Evolutionary conservation across 176 grass and related monocot genomes (phyloP).

Genomic region (Luzula sylvatica): DNA sequence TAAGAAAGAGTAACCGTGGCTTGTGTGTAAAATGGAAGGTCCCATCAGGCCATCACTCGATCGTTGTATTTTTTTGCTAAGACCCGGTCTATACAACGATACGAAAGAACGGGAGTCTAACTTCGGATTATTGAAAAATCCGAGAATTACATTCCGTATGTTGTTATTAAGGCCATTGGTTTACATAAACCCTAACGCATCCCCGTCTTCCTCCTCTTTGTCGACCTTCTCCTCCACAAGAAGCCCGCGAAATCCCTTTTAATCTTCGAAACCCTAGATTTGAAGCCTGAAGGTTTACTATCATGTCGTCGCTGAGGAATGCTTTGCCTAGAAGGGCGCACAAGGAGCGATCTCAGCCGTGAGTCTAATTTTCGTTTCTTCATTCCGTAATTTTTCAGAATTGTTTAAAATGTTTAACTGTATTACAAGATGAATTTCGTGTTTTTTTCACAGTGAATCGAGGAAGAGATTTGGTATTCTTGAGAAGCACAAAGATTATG

Average conservation of each 20-base stretch:
- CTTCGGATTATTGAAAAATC: no score
- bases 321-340: slow-evolving; percentile 67
- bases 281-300: not conserved
- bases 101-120: no score
- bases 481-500: slow-evolving; percentile 90
- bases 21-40: no score
- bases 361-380: slow-evolving; percentile 14
- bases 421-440: not conserved
- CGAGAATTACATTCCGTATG: no score
- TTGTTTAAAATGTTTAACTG: not conserved
- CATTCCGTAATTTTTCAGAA: not conserved
- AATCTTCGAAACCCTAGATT: not conserved
- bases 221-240: not conserved
- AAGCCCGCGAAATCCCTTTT: not conserved
- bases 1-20: no score
- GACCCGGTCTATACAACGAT: no score
- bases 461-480: slow-evolving; percentile 79
- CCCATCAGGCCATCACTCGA: no score
- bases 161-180: not conserved
- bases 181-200: not conserved
- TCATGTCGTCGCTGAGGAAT: slow-evolving; percentile 90
- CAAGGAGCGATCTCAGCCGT: slow-evolving; percentile 94
- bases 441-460: slow-evolving; percentile 36
- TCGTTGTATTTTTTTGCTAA: no score
- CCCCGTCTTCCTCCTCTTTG: not conserved